Evolutionary conservation across 2,329 filamentous ascomycete genomes (phyloP).

Genomic region (Cordyceps farinosa): DNA sequence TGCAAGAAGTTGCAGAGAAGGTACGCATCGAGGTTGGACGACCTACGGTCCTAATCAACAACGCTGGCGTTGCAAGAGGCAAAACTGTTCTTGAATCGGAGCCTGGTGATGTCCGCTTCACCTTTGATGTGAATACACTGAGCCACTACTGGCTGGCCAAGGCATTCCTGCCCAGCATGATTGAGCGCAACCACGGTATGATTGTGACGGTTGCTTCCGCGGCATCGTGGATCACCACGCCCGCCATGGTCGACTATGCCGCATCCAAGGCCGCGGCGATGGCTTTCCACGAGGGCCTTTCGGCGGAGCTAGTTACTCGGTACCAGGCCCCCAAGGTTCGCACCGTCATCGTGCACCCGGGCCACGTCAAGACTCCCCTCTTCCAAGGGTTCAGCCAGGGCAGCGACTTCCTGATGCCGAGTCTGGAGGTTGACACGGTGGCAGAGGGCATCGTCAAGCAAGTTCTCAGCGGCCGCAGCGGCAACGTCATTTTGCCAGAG

Average conservation of each 20-base stretch:
- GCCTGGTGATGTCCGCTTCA: conserved; percentile 58
- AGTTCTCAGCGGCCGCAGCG: conserved; percentile 46
- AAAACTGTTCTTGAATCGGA: conserved; percentile 57
- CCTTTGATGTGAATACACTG: conserved; percentile 68
- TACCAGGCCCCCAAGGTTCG: conserved; percentile 63
- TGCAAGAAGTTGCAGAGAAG: conserved; percentile 48
- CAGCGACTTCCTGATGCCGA: conserved; percentile 31
- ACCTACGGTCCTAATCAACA: conserved; percentile 70
- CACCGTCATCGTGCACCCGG: conserved; percentile 62
- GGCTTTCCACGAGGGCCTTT: conserved; percentile 64
- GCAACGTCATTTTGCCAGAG: conserved; percentile 44
- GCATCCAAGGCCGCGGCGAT: conserved; percentile 64
- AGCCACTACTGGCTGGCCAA: conserved; percentile 64
- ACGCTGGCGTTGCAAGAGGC: conserved; percentile 62
- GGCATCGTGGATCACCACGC: conserved; percentile 57
- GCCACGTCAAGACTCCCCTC: conserved; percentile 35
- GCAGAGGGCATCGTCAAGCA: conserved; percentile 47
- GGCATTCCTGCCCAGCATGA: conserved; percentile 65
- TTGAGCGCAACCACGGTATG: conserved; percentile 64
- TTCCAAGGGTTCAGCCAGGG: conserved; percentile 54
- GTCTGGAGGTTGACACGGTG: conserved; percentile 38
- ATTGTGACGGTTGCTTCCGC: conserved; percentile 66
- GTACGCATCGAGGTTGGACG: conserved; percentile 56
- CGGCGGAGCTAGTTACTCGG: conserved; percentile 52
- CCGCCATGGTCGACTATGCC: conserved; percentile 65